phyloP scores from a whole-genome alignment of 345 rosid species.

The Citrus medica region DNA sequence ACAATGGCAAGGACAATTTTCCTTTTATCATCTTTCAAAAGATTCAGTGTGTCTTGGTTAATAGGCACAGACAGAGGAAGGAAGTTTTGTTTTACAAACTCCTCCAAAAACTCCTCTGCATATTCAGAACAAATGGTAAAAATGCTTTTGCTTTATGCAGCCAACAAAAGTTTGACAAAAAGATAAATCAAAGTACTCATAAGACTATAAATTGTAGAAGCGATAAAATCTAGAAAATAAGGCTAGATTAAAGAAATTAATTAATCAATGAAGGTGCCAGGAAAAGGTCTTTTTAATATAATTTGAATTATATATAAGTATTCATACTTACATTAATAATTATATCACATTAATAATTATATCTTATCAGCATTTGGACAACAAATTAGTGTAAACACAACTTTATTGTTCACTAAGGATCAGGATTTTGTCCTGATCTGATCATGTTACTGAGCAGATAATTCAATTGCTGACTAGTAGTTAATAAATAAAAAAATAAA shows the following conservation, averaged over 20 bases:
- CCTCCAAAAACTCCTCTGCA: slow-evolving; percentile 75
- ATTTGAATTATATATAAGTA: no score
- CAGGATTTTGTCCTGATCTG: no score
- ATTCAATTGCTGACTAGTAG: no score
- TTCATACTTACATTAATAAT: no score
- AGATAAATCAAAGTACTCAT: background rate
- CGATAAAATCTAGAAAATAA: background rate
- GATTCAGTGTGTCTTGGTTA: slow-evolving; percentile 66
- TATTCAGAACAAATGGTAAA: slow-evolving; percentile 13
- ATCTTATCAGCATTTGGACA: background rate
- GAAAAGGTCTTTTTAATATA: no score
- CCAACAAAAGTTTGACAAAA: background rate
- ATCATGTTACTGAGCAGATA: no score
- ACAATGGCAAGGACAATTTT: slow-evolving; percentile 72
- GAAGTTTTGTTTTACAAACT: slow-evolving; percentile 78
- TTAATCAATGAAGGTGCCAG: no score
- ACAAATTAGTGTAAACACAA: no score
- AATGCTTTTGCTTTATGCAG: background rate
- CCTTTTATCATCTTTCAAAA: slow-evolving; percentile 79
- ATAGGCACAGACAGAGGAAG: slow-evolving; percentile 79
- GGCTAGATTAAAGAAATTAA: background rate
- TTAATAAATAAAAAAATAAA: no score
- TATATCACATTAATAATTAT: background rate
- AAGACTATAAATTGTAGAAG: background rate
- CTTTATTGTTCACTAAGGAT: background rate